These are phyloP conservation scores for Blastocrithidia nonstop DNA, from an alignment of 208 protist species.

Conservation along the genomic window DNA sequence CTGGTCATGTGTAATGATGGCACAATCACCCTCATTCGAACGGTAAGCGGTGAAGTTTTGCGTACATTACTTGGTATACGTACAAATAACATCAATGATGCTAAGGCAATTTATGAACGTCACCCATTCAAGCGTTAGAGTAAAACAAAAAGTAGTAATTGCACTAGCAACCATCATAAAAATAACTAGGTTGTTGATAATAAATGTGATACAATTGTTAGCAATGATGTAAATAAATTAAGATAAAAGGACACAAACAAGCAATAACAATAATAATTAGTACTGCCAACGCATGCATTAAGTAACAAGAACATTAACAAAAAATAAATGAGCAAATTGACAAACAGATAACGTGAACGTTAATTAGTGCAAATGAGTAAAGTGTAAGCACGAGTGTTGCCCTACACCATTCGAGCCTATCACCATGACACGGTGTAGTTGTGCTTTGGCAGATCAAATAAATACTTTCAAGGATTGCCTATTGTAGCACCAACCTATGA, in stretches of 20 bases:
- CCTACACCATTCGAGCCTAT: slow-evolving; percentile 73
- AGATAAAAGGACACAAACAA: too few relatives aligned
- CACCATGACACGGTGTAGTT: slow-evolving; percentile 60
- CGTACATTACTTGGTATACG: slow-evolving; percentile 59
- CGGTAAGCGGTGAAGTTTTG: slow-evolving; percentile 47
- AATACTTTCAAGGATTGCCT: slow-evolving; percentile 63
- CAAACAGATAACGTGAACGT: too few relatives aligned
- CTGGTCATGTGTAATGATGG: slow-evolving; percentile 56
- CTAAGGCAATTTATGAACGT: too few relatives aligned
- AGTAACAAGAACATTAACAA: background rate
- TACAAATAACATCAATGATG: background rate
- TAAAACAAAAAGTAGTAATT: too few relatives aligned
- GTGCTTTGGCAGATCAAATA: slow-evolving; percentile 51
- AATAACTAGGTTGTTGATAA: too few relatives aligned
- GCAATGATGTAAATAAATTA: too few relatives aligned
- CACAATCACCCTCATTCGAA: slow-evolving; percentile 62
- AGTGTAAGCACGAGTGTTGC: too few relatives aligned
- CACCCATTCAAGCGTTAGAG: too few relatives aligned
- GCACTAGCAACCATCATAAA: too few relatives aligned
- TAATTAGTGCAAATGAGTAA: too few relatives aligned
- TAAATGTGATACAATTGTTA: too few relatives aligned
- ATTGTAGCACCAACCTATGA: slow-evolving; percentile 68
- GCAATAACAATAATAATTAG: background rate
- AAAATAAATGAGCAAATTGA: background rate
- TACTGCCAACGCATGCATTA: background rate